A percentile compares a stretch with the other conserved stretches of the same genome.
phyloP scores from a whole-genome alignment of 2,329 filamentous ascomycete genomes.

The Aspergillus costaricaensis region DNA sequence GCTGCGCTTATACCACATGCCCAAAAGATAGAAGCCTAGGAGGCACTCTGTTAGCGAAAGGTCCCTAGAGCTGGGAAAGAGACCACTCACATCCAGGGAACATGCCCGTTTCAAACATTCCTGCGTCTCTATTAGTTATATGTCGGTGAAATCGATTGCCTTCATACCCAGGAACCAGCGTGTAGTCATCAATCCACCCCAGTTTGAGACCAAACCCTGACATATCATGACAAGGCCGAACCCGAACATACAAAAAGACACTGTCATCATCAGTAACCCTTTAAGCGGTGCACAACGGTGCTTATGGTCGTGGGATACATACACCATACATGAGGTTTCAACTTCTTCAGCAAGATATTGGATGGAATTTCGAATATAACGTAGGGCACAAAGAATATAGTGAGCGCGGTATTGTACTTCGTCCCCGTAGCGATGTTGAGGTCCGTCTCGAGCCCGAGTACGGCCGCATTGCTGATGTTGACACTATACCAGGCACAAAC shows the following conservation, averaged over 20 bases:
- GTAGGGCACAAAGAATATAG: conserved; percentile 82
- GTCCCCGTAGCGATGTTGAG: conserved; percentile 55
- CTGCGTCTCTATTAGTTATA: conserved; percentile 13
- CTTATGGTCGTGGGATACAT: conserved; percentile 21
- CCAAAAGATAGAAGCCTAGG: conserved; percentile 62
- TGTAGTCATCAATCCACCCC: conserved; percentile 72
- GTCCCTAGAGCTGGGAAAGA: neutral
- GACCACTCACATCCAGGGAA: conserved; percentile 61
- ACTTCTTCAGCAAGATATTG: conserved; percentile 69
- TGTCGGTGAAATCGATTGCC: too few relatives aligned
- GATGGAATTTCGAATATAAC: conserved; percentile 66
- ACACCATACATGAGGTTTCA: conserved; percentile 68
- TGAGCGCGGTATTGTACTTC: conserved; percentile 73
- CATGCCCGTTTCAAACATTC: conserved; percentile 73
- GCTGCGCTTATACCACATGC: conserved; percentile 79
- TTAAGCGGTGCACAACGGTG: neutral
- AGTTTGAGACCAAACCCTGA: conserved; percentile 78
- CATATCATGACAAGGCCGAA: conserved; percentile 75
- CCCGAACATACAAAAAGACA: conserved; percentile 78
- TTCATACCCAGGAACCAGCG: conserved; percentile 73
- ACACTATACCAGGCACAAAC: conserved; percentile 50
- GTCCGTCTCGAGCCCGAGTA: conserved; percentile 66
- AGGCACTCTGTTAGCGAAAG: neutral
- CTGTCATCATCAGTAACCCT: conserved; percentile 25
- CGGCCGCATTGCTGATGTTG: conserved; percentile 76